These are phyloP conservation scores for Suillus weaverae DNA, from an alignment of 768 basidiomycete species.

Conservation along the genomic window DNA sequence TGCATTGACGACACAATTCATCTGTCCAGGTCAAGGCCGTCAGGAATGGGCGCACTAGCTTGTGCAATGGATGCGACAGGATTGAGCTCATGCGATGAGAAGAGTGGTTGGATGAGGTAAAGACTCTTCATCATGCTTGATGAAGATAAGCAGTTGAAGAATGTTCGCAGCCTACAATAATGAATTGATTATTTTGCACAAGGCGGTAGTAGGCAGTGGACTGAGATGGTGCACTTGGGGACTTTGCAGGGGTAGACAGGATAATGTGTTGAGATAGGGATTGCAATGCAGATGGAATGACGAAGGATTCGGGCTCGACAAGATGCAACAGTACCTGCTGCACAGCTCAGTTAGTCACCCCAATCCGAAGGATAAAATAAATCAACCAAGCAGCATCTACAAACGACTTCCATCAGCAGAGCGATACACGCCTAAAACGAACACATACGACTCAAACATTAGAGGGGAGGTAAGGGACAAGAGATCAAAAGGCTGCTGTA, in stretches of 20 bases:
- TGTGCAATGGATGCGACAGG: slow-evolving; percentile 83
- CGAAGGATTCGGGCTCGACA: slow-evolving; percentile 54
- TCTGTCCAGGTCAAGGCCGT: slow-evolving; percentile 80
- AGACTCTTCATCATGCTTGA: slow-evolving; percentile 84
- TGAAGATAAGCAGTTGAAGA: slow-evolving; percentile 71
- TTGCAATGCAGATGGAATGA: slow-evolving; percentile 57
- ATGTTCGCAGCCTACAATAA: slow-evolving; percentile 73
- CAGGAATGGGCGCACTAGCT: slow-evolving; percentile 75
- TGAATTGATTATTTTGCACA: slow-evolving; percentile 30
- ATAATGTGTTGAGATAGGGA: slow-evolving; percentile 54
- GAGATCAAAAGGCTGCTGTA: too few relatives aligned
- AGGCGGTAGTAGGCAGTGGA: slow-evolving; percentile 88
- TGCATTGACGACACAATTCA: slow-evolving; percentile 75
- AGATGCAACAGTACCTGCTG: slow-evolving; percentile 90
- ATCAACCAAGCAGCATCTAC: too few relatives aligned
- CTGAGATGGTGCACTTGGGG: slow-evolving; percentile 55
- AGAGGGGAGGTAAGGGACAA: too few relatives aligned
- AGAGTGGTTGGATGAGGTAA: slow-evolving; percentile 80
- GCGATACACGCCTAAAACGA: too few relatives aligned
- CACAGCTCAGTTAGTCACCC: too few relatives aligned
- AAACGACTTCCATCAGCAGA: too few relatives aligned
- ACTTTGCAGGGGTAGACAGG: slow-evolving; percentile 37
- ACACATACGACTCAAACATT: too few relatives aligned
- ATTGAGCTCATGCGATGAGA: slow-evolving; percentile 76
- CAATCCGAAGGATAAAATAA: too few relatives aligned